phyloP scores from a whole-genome alignment of 345 rosid genomes.

The Raphanus sativus region DNA sequence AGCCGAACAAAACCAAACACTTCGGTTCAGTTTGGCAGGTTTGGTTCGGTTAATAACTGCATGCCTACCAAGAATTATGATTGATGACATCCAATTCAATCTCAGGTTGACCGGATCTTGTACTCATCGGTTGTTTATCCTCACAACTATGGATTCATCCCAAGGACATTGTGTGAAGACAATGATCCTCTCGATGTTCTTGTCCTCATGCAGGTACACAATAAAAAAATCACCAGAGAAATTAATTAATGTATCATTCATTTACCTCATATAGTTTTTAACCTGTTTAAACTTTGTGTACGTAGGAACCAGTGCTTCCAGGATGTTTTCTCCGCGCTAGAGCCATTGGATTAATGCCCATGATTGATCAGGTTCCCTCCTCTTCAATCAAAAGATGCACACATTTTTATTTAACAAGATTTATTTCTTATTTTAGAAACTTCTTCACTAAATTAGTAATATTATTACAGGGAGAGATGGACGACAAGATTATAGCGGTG shows the following conservation, averaged over 20 bases:
- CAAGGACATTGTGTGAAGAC: slow-evolving; percentile 92
- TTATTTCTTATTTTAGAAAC: background rate
- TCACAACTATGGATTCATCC: slow-evolving; percentile 95
- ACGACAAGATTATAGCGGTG: slow-evolving; percentile 95
- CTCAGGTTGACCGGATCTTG: slow-evolving; percentile 77
- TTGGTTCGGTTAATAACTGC: too few relatives aligned
- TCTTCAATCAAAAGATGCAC: background rate
- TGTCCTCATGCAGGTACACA: slow-evolving; percentile 85
- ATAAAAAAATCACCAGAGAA: background rate
- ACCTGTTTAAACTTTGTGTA: background rate
- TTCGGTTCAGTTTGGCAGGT: too few relatives aligned
- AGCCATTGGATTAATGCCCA: slow-evolving; percentile 98
- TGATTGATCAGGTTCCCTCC: slow-evolving; percentile 87
- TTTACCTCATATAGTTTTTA: background rate
- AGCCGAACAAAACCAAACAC: too few relatives aligned
- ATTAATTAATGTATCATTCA: background rate
- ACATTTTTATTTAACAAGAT: background rate
- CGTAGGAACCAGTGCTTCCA: slow-evolving; percentile 94
- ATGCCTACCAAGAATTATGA: background rate
- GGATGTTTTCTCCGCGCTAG: slow-evolving; percentile 92
- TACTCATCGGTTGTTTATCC: slow-evolving; percentile 97
- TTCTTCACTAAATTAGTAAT: background rate
- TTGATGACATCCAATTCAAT: background rate
- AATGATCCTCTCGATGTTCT: slow-evolving; percentile 94
- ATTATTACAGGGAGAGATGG: slow-evolving; percentile 77